Base-by-base conservation (phyloP, 1,139 yeast genomes). In the Scheffersomyces insectosa region DNA sequence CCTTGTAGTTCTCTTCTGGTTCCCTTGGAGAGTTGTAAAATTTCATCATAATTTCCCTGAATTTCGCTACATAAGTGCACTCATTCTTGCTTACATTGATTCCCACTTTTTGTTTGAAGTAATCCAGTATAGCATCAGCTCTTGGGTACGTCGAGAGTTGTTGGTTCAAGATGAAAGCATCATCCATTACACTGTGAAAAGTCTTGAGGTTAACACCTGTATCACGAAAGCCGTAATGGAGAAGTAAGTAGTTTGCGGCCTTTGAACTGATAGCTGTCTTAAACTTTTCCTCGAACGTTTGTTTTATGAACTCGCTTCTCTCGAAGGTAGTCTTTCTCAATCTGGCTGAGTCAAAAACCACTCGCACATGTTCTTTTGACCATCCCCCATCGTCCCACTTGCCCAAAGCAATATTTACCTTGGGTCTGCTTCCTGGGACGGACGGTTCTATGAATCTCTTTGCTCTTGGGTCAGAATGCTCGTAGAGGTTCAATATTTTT, bases 181-280 rank as follows among this genome's bases (percentile, higher is more conserved):
- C 44, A 35, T 56, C 55, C 31, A 57, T 51, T 7, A 47, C 46
- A 9, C 39, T 27, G 31, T 51, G 47, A 28, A 55, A 46, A 4
- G 40, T 45, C 12, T 42, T 42, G 11, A 46, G 14, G 23, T 51
- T 41, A 5, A 42, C 44, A 9, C 41, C 45, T 5, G 42, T 32
- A 11, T 45, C 42, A 10, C 51, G 42, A 33, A 54, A 49, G 6
- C 60, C 60, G 40, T 57, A 59, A 36, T 58, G 60, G 5, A 52
- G 37, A 31, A 57, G 45, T 12, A 60, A 46, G 40, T 58, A 59
- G 33, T 46, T 41, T 1, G 49, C 46, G 6, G 48, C 49, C 39
- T 52, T 51, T 4, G 35, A 31, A 10, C 54, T 42, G 3, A 54
- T 48, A 6, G 33, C 32, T 13, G 44, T 35, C 3, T 36, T 37